Percentiles rank a stretch among this genome's conserved stretches.
phyloP scores from a whole-genome alignment of 768 basidiomycete genomes.

The Sporobolomyces phaffii region DNA sequence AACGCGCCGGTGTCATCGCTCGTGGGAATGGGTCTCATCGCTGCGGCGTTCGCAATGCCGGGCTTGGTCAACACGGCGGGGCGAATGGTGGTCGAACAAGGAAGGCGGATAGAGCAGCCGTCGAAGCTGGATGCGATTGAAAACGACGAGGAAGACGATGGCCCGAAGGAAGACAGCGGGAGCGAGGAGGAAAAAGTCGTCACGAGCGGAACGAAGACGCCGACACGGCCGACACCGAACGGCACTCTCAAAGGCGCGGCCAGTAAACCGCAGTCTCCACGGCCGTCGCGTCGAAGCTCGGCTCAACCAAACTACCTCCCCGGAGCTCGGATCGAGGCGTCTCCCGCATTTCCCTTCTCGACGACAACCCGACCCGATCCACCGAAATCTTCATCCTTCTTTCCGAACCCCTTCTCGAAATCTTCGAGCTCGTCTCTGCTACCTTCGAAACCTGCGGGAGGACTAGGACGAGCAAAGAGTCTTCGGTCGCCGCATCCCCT shows the following conservation, averaged over 20 bases:
- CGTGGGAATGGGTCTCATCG: constrained; percentile 77
- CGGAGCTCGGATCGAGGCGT: constrained; percentile 31
- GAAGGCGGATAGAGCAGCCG: constrained; percentile 55
- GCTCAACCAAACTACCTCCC: constrained; percentile 36
- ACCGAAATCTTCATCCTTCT: background rate
- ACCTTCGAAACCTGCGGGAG: background rate
- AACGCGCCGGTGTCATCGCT: constrained; percentile 66
- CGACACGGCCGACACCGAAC: background rate
- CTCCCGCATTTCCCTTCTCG: constrained; percentile 5
- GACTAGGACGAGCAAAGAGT: constrained; percentile 1
- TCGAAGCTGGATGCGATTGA: constrained; percentile 33
- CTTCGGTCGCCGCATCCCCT: background rate
- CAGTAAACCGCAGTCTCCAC: background rate
- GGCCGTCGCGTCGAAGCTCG: background rate
- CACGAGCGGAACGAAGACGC: background rate
- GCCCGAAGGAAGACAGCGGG: constrained; percentile 17
- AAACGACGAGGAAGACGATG: constrained; percentile 43
- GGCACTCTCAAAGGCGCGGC: constrained; percentile 1
- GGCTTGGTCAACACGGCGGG: constrained; percentile 66
- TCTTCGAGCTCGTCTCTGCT: background rate
- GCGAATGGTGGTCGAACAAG: constrained; percentile 81
- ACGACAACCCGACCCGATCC: background rate
- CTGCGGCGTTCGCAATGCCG: constrained; percentile 71
- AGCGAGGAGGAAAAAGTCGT: constrained; percentile 30
- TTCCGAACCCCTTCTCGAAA: constrained; percentile 12